These are phyloP conservation scores for Astragalus membranaceus DNA, from an alignment of 306 rosid species.

Conservation along the genomic window DNA sequence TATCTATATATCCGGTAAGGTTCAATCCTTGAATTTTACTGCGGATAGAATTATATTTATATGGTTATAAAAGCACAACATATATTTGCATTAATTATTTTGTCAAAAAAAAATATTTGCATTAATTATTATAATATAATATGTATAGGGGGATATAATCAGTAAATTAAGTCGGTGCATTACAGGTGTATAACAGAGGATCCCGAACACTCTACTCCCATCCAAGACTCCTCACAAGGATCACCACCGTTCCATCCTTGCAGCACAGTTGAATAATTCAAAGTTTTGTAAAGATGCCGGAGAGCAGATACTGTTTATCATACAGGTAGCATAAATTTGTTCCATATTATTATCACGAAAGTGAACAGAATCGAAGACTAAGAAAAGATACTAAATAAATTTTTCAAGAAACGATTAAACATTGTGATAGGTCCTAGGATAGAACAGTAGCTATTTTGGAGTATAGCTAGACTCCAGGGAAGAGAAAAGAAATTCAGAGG, in stretches of 20 bases:
- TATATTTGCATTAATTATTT: too few relatives aligned
- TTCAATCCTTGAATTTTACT: slow-evolving; percentile 71
- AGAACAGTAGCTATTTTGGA: too few relatives aligned
- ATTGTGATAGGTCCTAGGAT: background rate
- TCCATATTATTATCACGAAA: background rate
- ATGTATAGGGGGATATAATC: background rate
- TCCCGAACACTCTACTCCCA: slow-evolving; percentile 71
- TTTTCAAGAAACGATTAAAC: background rate
- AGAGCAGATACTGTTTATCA: slow-evolving; percentile 58
- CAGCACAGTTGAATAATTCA: slow-evolving; percentile 52
- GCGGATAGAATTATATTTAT: too few relatives aligned
- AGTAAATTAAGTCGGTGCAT: background rate
- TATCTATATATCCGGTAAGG: slow-evolving; percentile 68
- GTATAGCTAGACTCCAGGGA: too few relatives aligned
- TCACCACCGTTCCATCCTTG: slow-evolving; percentile 68
- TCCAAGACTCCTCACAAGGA: slow-evolving; percentile 89
- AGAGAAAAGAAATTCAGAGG: too few relatives aligned
- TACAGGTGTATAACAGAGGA: slow-evolving; percentile 83
- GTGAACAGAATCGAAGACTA: background rate
- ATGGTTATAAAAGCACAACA: too few relatives aligned
- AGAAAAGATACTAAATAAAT: background rate
- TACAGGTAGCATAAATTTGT: background rate
- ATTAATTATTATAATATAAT: background rate
- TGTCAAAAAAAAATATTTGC: background rate
- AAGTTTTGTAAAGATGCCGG: slow-evolving; percentile 48